phyloP scores from a whole-genome alignment of 768 basidiomycete species.

The Strobilomyces dryophilus region DNA sequence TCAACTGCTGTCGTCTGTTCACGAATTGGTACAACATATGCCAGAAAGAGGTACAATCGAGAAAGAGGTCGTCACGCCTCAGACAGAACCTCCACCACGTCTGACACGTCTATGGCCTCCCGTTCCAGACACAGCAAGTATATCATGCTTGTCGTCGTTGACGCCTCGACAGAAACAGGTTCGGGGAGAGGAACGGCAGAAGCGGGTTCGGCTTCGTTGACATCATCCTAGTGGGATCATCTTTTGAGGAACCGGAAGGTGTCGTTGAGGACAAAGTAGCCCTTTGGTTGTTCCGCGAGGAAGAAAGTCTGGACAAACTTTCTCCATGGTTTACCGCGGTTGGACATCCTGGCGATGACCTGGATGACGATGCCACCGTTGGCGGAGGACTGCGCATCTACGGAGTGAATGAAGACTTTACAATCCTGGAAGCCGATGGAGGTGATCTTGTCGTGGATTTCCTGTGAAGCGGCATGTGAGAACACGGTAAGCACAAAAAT shows the following conservation, averaged over 20 bases:
- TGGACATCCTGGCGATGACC: constrained; percentile 99
- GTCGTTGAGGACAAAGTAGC: constrained; percentile 99
- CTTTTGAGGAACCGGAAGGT: constrained; percentile 99
- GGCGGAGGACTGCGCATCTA: constrained; percentile 94
- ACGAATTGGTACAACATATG: too few relatives aligned
- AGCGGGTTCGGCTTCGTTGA: constrained; percentile 42
- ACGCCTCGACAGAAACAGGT: constrained; percentile 32
- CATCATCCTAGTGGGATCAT: constrained; percentile 81
- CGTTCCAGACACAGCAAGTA: too few relatives aligned
- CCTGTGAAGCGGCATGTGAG: constrained; percentile 43
- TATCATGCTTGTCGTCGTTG: too few relatives aligned
- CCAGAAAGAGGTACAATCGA: too few relatives aligned
- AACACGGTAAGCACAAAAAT: constrained; percentile 12
- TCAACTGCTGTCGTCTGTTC: too few relatives aligned
- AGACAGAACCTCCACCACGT: too few relatives aligned
- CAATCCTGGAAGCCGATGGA: constrained; percentile 93
- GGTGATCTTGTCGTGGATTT: constrained; percentile 95
- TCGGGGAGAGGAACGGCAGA: constrained; percentile 32
- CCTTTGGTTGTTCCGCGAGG: constrained; percentile 98
- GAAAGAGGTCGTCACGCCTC: too few relatives aligned
- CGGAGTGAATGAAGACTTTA: constrained; percentile 98
- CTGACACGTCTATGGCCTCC: too few relatives aligned
- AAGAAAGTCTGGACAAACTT: constrained; percentile 99
- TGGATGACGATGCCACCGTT: constrained; percentile 97
- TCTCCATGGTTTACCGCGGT: constrained; percentile 86